Conservation (phyloP, 2,329 filamentous ascomycete species). For the Verticillium isaacii region DNA sequence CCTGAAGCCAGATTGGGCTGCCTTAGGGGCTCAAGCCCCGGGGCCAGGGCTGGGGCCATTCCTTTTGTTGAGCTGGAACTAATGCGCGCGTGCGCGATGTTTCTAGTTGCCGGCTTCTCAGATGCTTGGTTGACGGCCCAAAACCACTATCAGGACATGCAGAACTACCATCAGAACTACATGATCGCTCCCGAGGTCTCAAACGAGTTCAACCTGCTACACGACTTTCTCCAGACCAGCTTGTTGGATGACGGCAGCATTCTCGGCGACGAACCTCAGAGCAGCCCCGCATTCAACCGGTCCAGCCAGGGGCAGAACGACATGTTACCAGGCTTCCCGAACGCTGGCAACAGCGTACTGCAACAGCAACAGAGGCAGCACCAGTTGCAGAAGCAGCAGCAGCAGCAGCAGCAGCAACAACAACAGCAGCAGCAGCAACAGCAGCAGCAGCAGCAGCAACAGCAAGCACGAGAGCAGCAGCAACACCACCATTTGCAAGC, state of each 20-base stretch:
- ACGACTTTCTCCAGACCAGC: constrained; percentile 92
- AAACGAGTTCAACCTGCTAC: constrained; percentile 93
- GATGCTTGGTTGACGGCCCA: constrained; percentile 78
- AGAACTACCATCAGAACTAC: constrained; percentile 87
- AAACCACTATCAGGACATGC: constrained; percentile 90
- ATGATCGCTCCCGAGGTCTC: constrained; percentile 91
- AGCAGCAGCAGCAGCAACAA: background rate
- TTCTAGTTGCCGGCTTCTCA: constrained; percentile 68
- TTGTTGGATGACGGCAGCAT: constrained; percentile 78
- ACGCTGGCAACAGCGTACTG: constrained; percentile 17
- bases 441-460: constrained; percentile 3
- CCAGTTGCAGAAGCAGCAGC: background rate
- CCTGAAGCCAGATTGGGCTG: constrained; percentile 9
- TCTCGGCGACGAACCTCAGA: constrained; percentile 62
- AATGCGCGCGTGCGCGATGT: background rate
- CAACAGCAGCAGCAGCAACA: background rate
- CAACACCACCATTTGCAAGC: background rate
- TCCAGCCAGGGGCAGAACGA: constrained; percentile 35
- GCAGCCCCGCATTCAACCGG: constrained; percentile 35
- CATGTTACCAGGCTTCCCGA: constrained; percentile 40
- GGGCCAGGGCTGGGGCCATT: background rate
- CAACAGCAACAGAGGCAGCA: constrained; percentile 4
- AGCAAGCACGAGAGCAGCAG: background rate
- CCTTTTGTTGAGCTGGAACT: background rate
- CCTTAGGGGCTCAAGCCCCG: background rate